These are phyloP conservation scores for Roridomyces roridus DNA, from an alignment of 768 basidiomycete species.

Conservation along the genomic window DNA sequence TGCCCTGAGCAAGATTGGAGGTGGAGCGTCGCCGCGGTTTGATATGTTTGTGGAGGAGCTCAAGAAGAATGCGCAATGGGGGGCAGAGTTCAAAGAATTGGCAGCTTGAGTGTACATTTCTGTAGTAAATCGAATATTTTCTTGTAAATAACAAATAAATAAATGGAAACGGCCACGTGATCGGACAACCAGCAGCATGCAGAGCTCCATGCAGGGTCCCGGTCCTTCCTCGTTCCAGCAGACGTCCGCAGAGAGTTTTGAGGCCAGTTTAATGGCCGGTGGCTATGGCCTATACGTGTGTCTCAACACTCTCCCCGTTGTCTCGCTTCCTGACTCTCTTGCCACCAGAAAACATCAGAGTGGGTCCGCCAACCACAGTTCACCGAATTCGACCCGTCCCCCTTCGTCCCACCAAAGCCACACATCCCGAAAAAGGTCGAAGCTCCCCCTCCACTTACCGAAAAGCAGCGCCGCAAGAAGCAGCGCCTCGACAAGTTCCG, in stretches of 20 bases:
- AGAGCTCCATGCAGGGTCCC: constrained; percentile 18
- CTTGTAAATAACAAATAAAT: background rate
- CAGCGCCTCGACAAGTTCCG: constrained; percentile 25
- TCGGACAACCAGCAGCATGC: too few relatives aligned
- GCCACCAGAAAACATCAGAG: constrained; percentile 33
- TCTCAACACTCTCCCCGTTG: background rate
- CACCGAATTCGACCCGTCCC: constrained; percentile 34
- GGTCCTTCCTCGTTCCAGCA: constrained; percentile 45
- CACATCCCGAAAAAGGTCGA: constrained; percentile 18
- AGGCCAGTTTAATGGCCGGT: constrained; percentile 61
- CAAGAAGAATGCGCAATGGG: constrained; percentile 71
- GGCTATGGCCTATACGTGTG: constrained; percentile 56
- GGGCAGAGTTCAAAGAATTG: constrained; percentile 71
- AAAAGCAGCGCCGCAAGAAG: constrained; percentile 25
- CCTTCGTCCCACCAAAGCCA: constrained; percentile 29
- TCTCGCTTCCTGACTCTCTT: background rate
- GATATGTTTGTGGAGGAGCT: constrained; percentile 81
- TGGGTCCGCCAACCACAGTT: constrained; percentile 37
- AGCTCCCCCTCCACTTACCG: constrained; percentile 12
- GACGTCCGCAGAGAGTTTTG: constrained; percentile 61
- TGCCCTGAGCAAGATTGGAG: constrained; percentile 79
- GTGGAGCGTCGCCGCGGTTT: constrained; percentile 72
- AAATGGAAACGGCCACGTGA: background rate
- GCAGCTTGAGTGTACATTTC: constrained; percentile 20
- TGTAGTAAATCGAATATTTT: background rate